Conservation (phyloP, 1,139 yeast species). For the Arxiozyma heterogenica region DNA sequence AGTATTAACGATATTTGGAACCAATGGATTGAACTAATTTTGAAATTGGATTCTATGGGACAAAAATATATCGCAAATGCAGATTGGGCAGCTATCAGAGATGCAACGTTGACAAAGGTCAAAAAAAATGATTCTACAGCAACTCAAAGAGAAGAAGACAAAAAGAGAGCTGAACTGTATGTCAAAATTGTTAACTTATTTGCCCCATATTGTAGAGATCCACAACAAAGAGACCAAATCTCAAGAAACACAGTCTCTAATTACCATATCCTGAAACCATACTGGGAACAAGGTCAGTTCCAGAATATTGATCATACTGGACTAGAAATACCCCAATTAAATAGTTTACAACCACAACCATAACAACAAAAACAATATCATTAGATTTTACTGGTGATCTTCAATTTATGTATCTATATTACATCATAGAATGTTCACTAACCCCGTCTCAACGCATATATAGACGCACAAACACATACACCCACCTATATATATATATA, state of each 20-base stretch:
- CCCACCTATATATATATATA: too few relatives aligned
- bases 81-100: slow-evolving; percentile 81
- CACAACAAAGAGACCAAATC: slow-evolving; percentile 33
- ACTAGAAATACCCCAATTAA: not conserved
- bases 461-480: too few relatives aligned
- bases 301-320: slow-evolving; percentile 17
- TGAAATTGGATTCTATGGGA: slow-evolving; percentile 43
- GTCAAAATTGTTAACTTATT: slow-evolving; percentile 46
- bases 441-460: too few relatives aligned
- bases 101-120: slow-evolving; percentile 52
- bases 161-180: slow-evolving; percentile 44
- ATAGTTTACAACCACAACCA: not conserved
- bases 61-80: slow-evolving; percentile 64
- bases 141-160: slow-evolving; percentile 7
- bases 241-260: slow-evolving; percentile 32
- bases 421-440: too few relatives aligned
- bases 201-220: slow-evolving; percentile 37
- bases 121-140: not conserved
- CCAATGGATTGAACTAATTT: slow-evolving; percentile 53
- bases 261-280: slow-evolving; percentile 31
- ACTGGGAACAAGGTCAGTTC: slow-evolving; percentile 24
- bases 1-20: slow-evolving; percentile 44
- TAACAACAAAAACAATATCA: not conserved
- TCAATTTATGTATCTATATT: too few relatives aligned
- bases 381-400: too few relatives aligned